Evolutionary conservation across 2,329 filamentous ascomycete genomes (phyloP), one percentile per base, ranked within the genome.

Genomic region (Trichoderma hamatum): DNA sequence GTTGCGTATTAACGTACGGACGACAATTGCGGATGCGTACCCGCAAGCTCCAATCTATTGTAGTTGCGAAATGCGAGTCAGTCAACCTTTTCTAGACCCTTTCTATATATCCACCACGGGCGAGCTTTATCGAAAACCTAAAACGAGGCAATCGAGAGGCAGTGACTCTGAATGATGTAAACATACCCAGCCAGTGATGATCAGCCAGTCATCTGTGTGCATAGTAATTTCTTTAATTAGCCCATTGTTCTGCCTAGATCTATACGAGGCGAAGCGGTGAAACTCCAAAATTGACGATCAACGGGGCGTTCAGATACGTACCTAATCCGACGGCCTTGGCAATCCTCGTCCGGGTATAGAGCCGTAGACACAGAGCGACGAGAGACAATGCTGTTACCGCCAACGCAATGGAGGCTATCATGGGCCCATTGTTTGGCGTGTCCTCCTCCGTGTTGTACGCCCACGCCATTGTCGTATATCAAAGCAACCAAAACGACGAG

Each of bases 291-390:
- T n/a, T 26, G 39, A 34, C 52, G 46, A 52, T 67, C 61, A 34
- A 24, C 54, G 34, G n/a, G 51, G 28, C 28, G 32, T 49, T 56
- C 14, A 28, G 30, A 56, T 36, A 67, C 68, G 43, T 69, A 69
- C 68, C 68, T 2, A 60, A 46, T 4, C 79, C 80, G 32, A 77
- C 71, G 5, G 77, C 78, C 68, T 78, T 80, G 71, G 81, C 72
- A 67, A 82, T 68, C 24, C 69, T 56, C 4, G 71, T 71, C 30
- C 79, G 74, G 26, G 80, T 79, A 64, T 81, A 81, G 7, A 77
- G 56, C 4, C 80, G 74, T 24, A 80, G 71, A 19, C 73, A 72
- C 9, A 81, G 73, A 1, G 76, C 69, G 13, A 79, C 36, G 9
- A 80, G 67, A 5, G 80, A 77, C 26, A 79, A 10, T 2, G 67